A percentile compares a stretch with the other conserved stretches of the same genome.
These are phyloP conservation scores for Hyaloperonospora arabidopsidis DNA, from an alignment of 352 stramenopile genomes.

Conservation along the genomic window DNA sequence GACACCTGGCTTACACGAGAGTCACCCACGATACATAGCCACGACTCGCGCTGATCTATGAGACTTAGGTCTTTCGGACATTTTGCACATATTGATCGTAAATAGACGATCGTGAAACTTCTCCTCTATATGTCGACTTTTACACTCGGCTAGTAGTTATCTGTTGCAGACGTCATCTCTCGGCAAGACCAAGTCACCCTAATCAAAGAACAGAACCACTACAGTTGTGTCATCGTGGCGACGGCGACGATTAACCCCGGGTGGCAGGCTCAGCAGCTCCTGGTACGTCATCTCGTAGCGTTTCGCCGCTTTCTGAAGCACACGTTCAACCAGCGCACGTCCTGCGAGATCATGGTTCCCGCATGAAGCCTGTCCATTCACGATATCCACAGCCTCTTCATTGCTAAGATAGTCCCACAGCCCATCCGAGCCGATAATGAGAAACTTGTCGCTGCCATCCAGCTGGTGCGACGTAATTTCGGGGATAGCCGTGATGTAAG, in stretches of 20 bases:
- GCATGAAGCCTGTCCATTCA: conserved; percentile 48
- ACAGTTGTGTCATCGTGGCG: conserved; percentile 91
- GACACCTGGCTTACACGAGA: no score
- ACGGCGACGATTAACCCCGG: conserved; percentile 71
- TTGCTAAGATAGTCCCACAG: conserved; percentile 96
- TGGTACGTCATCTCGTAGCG: conserved; percentile 74
- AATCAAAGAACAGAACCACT: conserved; percentile 85
- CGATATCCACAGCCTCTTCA: conserved; percentile 91
- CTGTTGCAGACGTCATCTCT: not conserved
- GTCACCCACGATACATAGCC: no score
- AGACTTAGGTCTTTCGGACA: no score
- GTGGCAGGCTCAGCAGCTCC: conserved; percentile 74
- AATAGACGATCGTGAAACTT: no score
- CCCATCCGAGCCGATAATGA: conserved; percentile 95
- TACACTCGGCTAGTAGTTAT: conserved; percentile 9
- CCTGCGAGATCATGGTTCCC: conserved; percentile 69
- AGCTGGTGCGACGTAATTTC: conserved; percentile 68
- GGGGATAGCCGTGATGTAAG: conserved; percentile 89
- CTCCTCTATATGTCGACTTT: conserved; percentile 9
- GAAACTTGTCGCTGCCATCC: conserved; percentile 87
- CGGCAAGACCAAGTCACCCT: conserved; percentile 13
- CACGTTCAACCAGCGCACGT: conserved; percentile 67
- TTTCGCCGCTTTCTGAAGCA: conserved; percentile 68
- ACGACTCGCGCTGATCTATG: no score
- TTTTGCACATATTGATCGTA: no score